Conservation (phyloP, 2,329 filamentous ascomycete genomes). For the Endoconidiophora polonica region DNA sequence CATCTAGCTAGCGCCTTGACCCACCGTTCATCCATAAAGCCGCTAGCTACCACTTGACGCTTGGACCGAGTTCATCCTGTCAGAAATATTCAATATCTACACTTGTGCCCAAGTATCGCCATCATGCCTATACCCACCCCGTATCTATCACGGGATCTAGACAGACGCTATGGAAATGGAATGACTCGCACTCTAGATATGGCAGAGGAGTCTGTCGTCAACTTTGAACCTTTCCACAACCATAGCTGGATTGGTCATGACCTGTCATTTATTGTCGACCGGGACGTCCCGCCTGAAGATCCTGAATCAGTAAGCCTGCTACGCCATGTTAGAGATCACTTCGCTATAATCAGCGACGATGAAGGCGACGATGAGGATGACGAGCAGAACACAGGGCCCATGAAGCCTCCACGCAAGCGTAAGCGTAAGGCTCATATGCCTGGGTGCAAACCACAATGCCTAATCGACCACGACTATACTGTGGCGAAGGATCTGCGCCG, state of each 20-base stretch:
- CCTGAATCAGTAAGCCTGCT: no score
- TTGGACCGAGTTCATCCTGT: no score
- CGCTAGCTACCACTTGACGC: no score
- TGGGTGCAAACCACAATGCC: background rate
- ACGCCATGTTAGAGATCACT: background rate
- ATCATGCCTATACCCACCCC: no score
- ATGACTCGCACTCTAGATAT: no score
- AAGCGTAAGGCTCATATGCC: background rate
- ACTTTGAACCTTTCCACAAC: background rate
- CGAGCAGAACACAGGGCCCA: no score
- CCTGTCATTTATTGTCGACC: background rate
- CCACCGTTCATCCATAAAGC: no score
- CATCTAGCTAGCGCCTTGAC: no score
- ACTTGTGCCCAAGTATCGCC: no score
- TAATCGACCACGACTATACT: background rate
- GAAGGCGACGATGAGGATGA: background rate
- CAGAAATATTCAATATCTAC: no score
- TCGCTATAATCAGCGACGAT: background rate
- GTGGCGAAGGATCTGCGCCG: background rate
- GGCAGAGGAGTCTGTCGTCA: background rate
- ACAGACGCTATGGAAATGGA: no score
- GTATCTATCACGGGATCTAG: no score
- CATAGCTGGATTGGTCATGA: background rate
- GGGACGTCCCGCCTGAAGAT: background rate
- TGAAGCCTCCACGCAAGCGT: background rate